Base-by-base conservation (phyloP, 2,329 filamentous ascomycete species). In the Aspergillus sp. region DNA sequence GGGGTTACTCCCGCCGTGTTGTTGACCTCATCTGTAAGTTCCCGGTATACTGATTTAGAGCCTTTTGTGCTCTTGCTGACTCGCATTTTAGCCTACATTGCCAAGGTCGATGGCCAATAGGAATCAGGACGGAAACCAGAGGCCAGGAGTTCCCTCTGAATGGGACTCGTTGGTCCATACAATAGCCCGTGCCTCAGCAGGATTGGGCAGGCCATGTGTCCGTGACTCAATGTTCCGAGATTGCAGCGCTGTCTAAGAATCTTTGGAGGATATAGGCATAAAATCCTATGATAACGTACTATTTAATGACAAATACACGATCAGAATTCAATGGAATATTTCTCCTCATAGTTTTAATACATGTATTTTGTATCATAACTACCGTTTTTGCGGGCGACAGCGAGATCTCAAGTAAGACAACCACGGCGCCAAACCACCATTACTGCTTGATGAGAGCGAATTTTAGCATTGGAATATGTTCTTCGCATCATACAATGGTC, bases 1-100 rank as follows among this genome's bases (percentile, higher is more conserved):
- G 93, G 92, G 95, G 93, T 75, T 98, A 99, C 89, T 96, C 90
- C 80, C 93, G 93, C 83, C 95, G 90, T 87, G 90, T 93, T 73
- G 82, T 93, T 69, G 90, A 95, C 81, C 89, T 95, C 71, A 75
- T 79, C 64, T 62, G 75, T 78, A 73, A 73, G 74, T 70, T 43
- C 41, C 24, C 54, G 39, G 34, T 18, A 36, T 13, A 13, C 34
- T 36, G 11, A 5, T 13, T 39, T 5, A 43, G 6, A 44, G 4
- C 12, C 22, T 5, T n/a, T 6, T 32, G 44, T 39, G 13, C 15
- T 20, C 12, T 3, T 57, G 38, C 72, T 77, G 61, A 74, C 64
- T n/a, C 17, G 39, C 24, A 18, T 18, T 51, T 76, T 86, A 76
- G 82, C 84, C 80, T 89, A 92, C 84, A 85, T 93, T 72, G 83